Percentiles rank a stretch among this genome's conserved stretches.
Evolutionary conservation across 148 eudicot species (phyloP).

Genomic region (Mesembryanthemum crystallinum): DNA sequence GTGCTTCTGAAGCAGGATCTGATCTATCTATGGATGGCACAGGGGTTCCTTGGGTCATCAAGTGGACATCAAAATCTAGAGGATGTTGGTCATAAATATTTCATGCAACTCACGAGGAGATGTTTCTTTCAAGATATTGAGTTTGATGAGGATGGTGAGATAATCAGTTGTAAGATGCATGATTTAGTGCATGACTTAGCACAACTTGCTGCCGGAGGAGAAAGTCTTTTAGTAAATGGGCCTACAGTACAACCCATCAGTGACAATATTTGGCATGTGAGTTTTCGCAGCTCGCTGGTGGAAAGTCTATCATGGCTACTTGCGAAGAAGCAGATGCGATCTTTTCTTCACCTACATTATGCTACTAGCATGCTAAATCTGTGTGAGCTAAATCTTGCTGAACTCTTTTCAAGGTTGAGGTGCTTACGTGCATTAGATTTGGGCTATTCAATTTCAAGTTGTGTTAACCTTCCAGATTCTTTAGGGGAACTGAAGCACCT

Average conservation of each 20-base stretch:
- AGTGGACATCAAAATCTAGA: neutral
- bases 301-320: neutral
- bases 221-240: neutral
- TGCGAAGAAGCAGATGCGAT: neutral
- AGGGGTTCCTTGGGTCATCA: neutral
- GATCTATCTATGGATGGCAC: slow-evolving; percentile 12
- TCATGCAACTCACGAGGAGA: neutral
- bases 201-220: neutral
- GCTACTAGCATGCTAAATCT: too few species aligned
- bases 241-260: neutral
- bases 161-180: slow-evolving; percentile 1
- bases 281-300: neutral
- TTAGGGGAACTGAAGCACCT: slow-evolving; percentile 5
- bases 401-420: neutral
- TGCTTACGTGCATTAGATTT: neutral
- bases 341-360: neutral
- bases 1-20: neutral
- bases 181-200: neutral
- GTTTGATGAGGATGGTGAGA: neutral
- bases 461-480: neutral
- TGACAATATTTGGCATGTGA: neutral
- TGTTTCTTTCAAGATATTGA: neutral
- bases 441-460: neutral
- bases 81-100: neutral
- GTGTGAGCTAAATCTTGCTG: neutral